Evolutionary conservation across 441 rosid species (phyloP).

Genomic region (Euphorbia celastroides): DNA sequence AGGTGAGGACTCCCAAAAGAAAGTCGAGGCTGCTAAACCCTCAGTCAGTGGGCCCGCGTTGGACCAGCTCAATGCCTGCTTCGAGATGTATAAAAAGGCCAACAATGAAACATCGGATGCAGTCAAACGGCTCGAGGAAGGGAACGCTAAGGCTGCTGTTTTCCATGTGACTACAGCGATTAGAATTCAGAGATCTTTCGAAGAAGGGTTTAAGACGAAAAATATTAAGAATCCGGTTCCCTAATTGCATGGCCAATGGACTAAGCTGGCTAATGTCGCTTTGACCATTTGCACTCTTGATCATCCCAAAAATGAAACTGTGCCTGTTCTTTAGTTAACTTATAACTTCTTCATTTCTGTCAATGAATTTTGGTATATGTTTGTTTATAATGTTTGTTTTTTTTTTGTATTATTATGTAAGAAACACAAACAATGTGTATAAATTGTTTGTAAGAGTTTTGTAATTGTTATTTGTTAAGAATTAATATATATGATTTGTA

Average conservation of each 20-base stretch:
- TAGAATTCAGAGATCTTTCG: background rate
- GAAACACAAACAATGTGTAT: too few relatives aligned
- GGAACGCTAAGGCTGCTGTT: background rate
- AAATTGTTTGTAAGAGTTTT: too few relatives aligned
- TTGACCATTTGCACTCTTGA: background rate
- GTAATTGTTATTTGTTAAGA: too few relatives aligned
- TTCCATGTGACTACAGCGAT: background rate
- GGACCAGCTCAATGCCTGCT: background rate
- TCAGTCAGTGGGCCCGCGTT: background rate
- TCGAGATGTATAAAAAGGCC: background rate
- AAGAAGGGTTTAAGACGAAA: background rate
- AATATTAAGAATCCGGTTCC: background rate
- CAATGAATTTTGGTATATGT: too few relatives aligned
- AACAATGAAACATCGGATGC: background rate
- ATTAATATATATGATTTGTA: too few relatives aligned
- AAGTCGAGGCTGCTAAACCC: background rate
- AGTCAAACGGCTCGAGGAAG: background rate
- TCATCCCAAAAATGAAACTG: background rate
- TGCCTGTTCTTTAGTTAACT: background rate
- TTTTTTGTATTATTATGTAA: too few relatives aligned
- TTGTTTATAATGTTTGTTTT: too few relatives aligned
- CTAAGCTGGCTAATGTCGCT: conserved; percentile 1
- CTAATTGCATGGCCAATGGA: background rate
- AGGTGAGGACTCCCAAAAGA: background rate
- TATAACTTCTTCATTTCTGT: background rate